Percentiles rank a stretch among this genome's conserved stretches.
These are phyloP conservation scores for Paecilomyces formosus DNA, from an alignment of 2,329 filamentous ascomycete genomes.

Conservation along the genomic window DNA sequence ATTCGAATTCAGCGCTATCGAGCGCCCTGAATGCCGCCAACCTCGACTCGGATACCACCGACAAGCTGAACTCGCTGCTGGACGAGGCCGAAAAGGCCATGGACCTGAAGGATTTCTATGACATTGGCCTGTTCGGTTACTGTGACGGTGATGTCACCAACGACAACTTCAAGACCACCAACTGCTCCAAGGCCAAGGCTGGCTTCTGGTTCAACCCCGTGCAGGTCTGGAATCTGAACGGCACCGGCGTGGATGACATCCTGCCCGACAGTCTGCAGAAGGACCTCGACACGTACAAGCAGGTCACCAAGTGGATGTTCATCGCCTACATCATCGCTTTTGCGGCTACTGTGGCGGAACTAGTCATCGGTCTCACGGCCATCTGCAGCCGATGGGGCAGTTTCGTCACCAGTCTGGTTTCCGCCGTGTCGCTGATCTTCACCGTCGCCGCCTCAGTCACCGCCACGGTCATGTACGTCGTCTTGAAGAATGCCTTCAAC, in stretches of 20 bases:
- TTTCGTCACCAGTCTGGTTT: constrained; percentile 72
- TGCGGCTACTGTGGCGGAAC: constrained; percentile 59
- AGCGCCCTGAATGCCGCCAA: constrained; percentile 26
- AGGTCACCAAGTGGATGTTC: constrained; percentile 73
- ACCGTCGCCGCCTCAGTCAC: constrained; percentile 61
- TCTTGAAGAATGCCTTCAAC: constrained; percentile 63
- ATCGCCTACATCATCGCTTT: constrained; percentile 71
- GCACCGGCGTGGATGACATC: constrained; percentile 48
- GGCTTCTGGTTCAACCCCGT: constrained; percentile 72
- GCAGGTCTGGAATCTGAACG: constrained; percentile 56
- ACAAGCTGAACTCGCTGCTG: constrained; percentile 30
- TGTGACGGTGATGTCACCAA: constrained; percentile 57
- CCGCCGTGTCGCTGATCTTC: constrained; percentile 53
- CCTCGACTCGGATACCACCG: constrained; percentile 43
- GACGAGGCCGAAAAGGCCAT: constrained; percentile 37
- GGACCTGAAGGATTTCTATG: constrained; percentile 67
- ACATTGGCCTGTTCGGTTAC: constrained; percentile 80
- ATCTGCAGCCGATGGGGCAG: constrained; percentile 76
- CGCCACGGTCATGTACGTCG: constrained; percentile 64
- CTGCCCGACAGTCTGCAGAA: constrained; percentile 61
- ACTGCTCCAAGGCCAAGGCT: constrained; percentile 64
- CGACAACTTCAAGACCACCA: constrained; percentile 42
- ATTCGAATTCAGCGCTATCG: constrained; percentile 22
- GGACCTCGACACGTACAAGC: constrained; percentile 65
- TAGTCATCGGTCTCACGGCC: constrained; percentile 72